phyloP scores from a whole-genome alignment of 2,329 filamentous ascomycete genomes.

The Shiraia bambusicola region DNA sequence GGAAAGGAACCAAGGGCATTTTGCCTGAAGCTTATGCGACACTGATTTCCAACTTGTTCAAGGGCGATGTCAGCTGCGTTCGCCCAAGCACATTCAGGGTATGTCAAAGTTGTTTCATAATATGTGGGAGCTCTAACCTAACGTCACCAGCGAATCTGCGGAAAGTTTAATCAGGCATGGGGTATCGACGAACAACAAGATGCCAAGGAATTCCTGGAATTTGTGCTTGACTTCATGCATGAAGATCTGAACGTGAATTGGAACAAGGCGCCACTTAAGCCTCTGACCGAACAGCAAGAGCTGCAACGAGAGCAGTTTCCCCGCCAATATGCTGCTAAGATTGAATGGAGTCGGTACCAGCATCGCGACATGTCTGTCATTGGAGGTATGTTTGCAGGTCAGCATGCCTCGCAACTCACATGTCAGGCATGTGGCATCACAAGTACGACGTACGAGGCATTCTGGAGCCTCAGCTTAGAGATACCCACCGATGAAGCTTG shows the following conservation, averaged over 20 bases:
- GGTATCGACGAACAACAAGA: slow-evolving; percentile 82
- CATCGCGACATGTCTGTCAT: slow-evolving; percentile 73
- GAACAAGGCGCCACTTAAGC: slow-evolving; percentile 58
- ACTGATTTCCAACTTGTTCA: slow-evolving; percentile 63
- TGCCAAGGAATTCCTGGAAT: slow-evolving; percentile 84
- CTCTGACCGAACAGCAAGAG: slow-evolving; percentile 62
- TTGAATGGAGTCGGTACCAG: slow-evolving; percentile 73
- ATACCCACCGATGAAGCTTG: slow-evolving; percentile 63
- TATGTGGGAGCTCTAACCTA: slow-evolving; percentile 17
- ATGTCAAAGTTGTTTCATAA: slow-evolving; percentile 5
- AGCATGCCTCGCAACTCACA: slow-evolving; percentile 62
- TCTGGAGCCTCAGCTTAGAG: slow-evolving; percentile 70
- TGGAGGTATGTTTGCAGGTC: slow-evolving; percentile 75
- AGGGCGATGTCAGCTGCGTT: slow-evolving; percentile 54
- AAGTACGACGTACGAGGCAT: slow-evolving; percentile 67
- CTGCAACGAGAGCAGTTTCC: slow-evolving; percentile 61
- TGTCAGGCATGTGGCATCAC: slow-evolving; percentile 64
- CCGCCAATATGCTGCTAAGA: slow-evolving; percentile 64
- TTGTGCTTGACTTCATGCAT: slow-evolving; percentile 76
- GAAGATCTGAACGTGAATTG: slow-evolving; percentile 79
- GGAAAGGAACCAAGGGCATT: slow-evolving; percentile 65
- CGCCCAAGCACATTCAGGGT: slow-evolving; percentile 51
- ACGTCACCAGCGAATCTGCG: slow-evolving; percentile 56
- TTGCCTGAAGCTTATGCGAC: slow-evolving; percentile 64
- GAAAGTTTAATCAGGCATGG: slow-evolving; percentile 65